Evolutionary conservation across 257 asterid species (phyloP).

Genomic region (Eucommia ulmoides): DNA sequence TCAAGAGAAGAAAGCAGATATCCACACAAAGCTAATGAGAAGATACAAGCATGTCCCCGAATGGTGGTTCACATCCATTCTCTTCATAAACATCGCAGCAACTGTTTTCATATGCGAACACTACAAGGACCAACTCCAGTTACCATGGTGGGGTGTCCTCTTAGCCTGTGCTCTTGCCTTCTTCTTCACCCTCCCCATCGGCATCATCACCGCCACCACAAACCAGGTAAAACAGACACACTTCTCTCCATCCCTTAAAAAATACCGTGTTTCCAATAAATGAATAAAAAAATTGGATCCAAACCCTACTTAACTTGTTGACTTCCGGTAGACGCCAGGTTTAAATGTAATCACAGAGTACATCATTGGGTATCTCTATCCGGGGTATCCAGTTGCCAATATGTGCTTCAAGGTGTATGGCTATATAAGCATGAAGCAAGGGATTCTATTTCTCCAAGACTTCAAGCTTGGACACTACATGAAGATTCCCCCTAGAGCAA

Average conservation of each 20-base stretch:
- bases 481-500: neutral
- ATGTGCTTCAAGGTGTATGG: neutral
- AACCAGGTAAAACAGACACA: neutral
- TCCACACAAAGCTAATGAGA: neutral
- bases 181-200: neutral
- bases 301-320: neutral
- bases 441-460: neutral
- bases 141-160: neutral
- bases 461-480: neutral
- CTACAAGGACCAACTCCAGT: neutral
- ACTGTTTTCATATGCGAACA: neutral
- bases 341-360: neutral
- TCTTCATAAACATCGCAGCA: neutral
- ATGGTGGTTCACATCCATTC: conserved; percentile 1
- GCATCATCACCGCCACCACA: neutral
- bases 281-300: neutral
- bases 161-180: neutral
- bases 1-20: neutral
- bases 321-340: neutral
- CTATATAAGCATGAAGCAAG: neutral
- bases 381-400: neutral
- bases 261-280: neutral
- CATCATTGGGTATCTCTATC: neutral
- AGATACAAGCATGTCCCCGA: neutral
- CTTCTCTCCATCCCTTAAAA: neutral